Evolutionary conservation across 2,329 filamentous ascomycete species (phyloP), one percentile per base, ranked within the genome.

Genomic region (Dactylellina parvicollis): DNA sequence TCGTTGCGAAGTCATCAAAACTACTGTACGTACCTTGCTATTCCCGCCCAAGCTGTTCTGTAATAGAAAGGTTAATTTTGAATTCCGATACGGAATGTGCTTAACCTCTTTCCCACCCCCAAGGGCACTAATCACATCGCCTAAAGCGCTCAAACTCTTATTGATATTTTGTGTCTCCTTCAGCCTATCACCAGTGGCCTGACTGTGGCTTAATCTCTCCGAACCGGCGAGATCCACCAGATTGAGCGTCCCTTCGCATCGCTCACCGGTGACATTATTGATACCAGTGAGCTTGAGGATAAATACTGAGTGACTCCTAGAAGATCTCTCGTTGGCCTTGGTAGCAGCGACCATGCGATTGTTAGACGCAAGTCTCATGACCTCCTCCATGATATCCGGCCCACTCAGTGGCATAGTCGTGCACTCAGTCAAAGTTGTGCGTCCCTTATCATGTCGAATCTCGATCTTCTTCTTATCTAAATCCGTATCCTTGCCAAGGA

Each of bases 101-200:
- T 86, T 86, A 22, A 86, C 87, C 76, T 89, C 88, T 64, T 90
- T 91, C 30, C 92, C 91, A 75, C 89, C 88, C 12, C 93, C 94
- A n/a, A 99, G 85, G 0, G 92, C 92, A 52, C 92, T 91, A 79
- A 99, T 96, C 26, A 99, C 95, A 80, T 98, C 94, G 4, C 95
- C 92, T 1, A 99, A 83, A 77, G 92, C 96, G 78, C 91, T 92
- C 77, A 99, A 83, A 77, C 90, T 95, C 83, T 92, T 94, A 84
- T 99, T 99, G 85, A 99, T 99, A 80, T 91, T 96, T 78, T 97
- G 93, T 0, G 95, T 97, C 82, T 99, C 95, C 81, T 90, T 92
- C 83, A 96, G 88, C 49, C 92, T 86, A 49, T 94, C 92, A 1
- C 94, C 94, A 69, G 93, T 91, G 2, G 90, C 92, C 75, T 91